Evolutionary conservation across 2,329 filamentous ascomycete species (phyloP).

Genomic region (Nigrospora sphaerica): DNA sequence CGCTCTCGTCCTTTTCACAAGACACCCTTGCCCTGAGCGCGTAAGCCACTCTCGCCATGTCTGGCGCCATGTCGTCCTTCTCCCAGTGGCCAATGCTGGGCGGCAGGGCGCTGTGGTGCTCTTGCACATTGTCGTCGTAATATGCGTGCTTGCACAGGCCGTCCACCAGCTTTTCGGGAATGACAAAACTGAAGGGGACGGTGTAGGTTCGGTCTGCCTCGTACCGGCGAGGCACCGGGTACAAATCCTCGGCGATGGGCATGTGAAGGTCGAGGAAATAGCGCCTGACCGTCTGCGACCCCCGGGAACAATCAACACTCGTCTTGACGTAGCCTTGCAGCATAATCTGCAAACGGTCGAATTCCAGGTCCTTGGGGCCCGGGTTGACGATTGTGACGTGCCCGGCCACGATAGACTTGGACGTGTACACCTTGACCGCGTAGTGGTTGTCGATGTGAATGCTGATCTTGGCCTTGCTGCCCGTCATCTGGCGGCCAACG

Average conservation of each 20-base stretch:
- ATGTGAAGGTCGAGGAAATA: constrained; percentile 33
- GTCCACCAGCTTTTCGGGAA: constrained; percentile 50
- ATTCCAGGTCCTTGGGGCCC: constrained; percentile 32
- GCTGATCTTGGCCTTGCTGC: constrained; percentile 29
- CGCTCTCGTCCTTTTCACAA: constrained; percentile 19
- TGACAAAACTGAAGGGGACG: constrained; percentile 52
- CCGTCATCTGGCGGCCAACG: no score
- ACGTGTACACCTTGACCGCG: constrained; percentile 48
- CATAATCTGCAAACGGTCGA: constrained; percentile 45
- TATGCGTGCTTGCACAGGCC: constrained; percentile 46
- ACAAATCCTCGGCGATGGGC: constrained; percentile 33
- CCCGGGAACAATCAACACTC: constrained; percentile 41
- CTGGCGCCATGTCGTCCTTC: constrained; percentile 45
- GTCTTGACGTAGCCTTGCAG: constrained; percentile 45
- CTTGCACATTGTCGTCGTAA: constrained; percentile 35
- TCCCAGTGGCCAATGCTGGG: constrained; percentile 47
- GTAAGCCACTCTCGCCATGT: constrained; percentile 49
- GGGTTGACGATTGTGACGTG: constrained; percentile 36
- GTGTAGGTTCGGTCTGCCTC: constrained; percentile 39
- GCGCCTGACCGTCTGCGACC: constrained; percentile 40
- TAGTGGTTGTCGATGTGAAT: constrained; percentile 47
- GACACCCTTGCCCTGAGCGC: constrained; percentile 38
- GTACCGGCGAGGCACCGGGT: constrained; percentile 41
- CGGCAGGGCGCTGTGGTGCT: constrained; percentile 45
- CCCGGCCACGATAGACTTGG: constrained; percentile 43